Evolutionary conservation across 2,329 filamentous ascomycete genomes (phyloP).

Genomic region (Pseudopyricularia javanii): DNA sequence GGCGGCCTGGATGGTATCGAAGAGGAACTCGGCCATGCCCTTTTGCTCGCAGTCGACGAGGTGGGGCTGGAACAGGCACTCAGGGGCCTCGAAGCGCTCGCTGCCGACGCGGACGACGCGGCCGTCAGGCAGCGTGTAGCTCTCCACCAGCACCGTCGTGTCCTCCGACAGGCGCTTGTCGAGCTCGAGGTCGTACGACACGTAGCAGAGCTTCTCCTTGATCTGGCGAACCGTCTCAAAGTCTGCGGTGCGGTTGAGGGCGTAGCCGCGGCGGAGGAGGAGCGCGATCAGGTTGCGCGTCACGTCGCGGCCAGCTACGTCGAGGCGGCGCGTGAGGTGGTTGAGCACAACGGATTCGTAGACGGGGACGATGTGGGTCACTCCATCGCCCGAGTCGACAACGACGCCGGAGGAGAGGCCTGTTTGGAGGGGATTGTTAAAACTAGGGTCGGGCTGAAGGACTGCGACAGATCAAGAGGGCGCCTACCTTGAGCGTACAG

Average conservation of each 20-base stretch:
- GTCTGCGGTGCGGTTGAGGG: conserved; percentile 93
- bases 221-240: conserved; percentile 99
- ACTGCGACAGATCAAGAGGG: no score
- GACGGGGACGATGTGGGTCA: conserved; percentile 96
- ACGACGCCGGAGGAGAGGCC: conserved; percentile 90
- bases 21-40: conserved; percentile 91
- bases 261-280: conserved; percentile 84
- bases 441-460: neutral
- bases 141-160: conserved; percentile 92
- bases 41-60: conserved; percentile 91
- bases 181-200: conserved; percentile 93
- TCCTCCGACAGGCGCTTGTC: conserved; percentile 95
- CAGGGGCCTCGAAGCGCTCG: conserved; percentile 94
- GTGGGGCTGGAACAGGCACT: conserved; percentile 97
- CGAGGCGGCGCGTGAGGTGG: conserved; percentile 84
- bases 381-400: conserved; percentile 94
- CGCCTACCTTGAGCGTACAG: conserved; percentile 85
- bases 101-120: conserved; percentile 92
- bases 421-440: conserved; percentile 20
- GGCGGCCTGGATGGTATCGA: conserved; percentile 95
- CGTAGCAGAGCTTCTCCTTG: conserved; percentile 99
- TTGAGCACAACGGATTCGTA: conserved; percentile 98
- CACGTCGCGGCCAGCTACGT: conserved; percentile 92
- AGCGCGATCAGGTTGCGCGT: conserved; percentile 97
- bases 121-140: conserved; percentile 92